A percentile compares a stretch with the other conserved stretches of the same genome.
Conservation (phyloP, 176 grass and related monocot genomes). For the Oryza brachyantha region DNA sequence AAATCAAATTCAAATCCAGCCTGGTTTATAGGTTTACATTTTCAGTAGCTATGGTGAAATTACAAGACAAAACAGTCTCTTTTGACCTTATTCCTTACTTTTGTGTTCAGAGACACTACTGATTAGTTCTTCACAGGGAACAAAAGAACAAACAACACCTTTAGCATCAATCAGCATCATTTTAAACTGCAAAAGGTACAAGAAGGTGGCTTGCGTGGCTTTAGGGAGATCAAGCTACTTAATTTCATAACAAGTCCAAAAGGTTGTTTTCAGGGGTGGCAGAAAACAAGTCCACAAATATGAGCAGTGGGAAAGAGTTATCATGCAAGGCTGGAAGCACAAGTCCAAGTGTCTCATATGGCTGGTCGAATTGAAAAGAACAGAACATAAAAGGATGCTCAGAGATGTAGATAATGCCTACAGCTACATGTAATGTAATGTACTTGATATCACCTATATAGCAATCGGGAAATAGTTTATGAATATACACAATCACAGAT, state of each 20-base stretch:
- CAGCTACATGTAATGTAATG: not conserved
- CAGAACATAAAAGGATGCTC: not conserved
- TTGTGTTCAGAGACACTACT: not conserved
- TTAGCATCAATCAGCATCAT: not conserved
- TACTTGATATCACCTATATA: not conserved
- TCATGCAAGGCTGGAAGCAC: not conserved
- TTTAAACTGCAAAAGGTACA: slow-evolving; percentile 18
- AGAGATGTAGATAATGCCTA: not conserved
- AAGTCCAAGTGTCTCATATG: not conserved
- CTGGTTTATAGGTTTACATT: not conserved
- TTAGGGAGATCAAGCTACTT: not conserved
- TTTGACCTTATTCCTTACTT: not conserved
- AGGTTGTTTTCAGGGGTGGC: slow-evolving; percentile 8
- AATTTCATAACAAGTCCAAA: not conserved
- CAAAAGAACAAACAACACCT: slow-evolving; percentile 12
- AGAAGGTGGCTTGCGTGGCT: not conserved
- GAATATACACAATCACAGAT: not conserved
- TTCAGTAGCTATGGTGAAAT: not conserved
- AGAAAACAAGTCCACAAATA: not conserved
- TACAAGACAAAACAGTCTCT: not conserved
- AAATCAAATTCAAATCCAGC: not conserved
- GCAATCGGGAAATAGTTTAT: not conserved
- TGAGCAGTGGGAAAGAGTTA: not conserved
- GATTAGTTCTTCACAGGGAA: not conserved
- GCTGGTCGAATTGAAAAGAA: not conserved